A percentile compares a stretch with the other conserved stretches of the same genome.
Evolutionary conservation across 495 filamentous ascomycete species (phyloP).

Genomic region (Talaromyces thailandensis): DNA sequence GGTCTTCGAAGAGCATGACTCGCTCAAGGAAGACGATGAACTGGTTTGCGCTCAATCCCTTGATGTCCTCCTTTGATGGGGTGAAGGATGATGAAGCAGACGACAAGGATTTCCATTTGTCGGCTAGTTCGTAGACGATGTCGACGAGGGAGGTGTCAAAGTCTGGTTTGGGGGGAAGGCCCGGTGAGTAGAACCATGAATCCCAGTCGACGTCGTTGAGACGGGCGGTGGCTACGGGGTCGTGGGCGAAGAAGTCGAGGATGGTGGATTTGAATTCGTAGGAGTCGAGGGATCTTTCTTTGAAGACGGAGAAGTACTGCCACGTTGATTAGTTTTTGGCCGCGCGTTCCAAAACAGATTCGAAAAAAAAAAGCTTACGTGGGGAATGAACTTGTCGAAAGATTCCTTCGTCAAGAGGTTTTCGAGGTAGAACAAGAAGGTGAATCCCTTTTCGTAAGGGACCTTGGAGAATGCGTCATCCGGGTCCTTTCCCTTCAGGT

Average conservation of each 20-base stretch:
- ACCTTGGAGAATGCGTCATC: slow-evolving; percentile 90
- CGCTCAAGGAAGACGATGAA: slow-evolving; percentile 80
- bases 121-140: slow-evolving; percentile 69
- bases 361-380: slow-evolving; percentile 36
- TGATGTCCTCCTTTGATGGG: slow-evolving; percentile 58
- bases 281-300: slow-evolving; percentile 74
- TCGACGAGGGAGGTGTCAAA: slow-evolving; percentile 87
- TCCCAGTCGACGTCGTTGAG: slow-evolving; percentile 78
- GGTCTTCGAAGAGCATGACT: slow-evolving; percentile 50
- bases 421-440: slow-evolving; percentile 77
- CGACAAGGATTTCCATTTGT: slow-evolving; percentile 59
- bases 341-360: not conserved
- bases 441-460: slow-evolving; percentile 68
- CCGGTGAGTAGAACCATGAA: slow-evolving; percentile 72
- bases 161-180: slow-evolving; percentile 78
- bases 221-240: slow-evolving; percentile 55
- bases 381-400: slow-evolving; percentile 89
- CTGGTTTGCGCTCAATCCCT: slow-evolving; percentile 72
- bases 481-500: slow-evolving; percentile 82
- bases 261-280: slow-evolving; percentile 88
- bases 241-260: slow-evolving; percentile 68
- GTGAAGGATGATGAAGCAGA: slow-evolving; percentile 48
- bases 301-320: slow-evolving; percentile 76
- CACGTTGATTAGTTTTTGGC: not conserved
- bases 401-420: slow-evolving; percentile 73